Evolutionary conservation across 306 rosid species (phyloP).

Genomic region (Crotalaria pallida): DNA sequence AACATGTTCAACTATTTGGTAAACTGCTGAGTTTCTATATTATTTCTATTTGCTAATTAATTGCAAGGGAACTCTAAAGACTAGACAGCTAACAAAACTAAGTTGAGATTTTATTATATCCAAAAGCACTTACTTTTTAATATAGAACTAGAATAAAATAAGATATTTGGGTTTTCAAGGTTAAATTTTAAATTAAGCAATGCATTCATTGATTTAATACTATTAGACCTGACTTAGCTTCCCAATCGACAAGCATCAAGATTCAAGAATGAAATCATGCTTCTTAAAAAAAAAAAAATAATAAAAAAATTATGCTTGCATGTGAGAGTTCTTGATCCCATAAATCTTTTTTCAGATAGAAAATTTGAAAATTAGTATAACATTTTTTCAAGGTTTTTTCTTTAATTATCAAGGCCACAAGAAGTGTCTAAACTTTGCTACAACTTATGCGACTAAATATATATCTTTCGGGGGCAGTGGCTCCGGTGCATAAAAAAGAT

Average conservation of each 20-base stretch:
- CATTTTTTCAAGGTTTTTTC: background rate
- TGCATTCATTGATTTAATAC: background rate
- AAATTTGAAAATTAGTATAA: background rate
- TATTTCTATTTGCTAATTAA: background rate
- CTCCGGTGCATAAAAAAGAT: too few species aligned
- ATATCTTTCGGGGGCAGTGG: too few species aligned
- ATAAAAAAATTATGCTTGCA: conserved; percentile 9
- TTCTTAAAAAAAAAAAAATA: too few species aligned
- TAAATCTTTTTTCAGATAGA: background rate
- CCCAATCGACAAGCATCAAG: background rate
- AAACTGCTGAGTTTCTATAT: background rate
- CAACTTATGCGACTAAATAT: too few species aligned
- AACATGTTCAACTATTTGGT: background rate
- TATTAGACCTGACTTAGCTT: background rate
- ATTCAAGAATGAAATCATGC: background rate
- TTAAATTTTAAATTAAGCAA: background rate
- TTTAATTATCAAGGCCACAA: too few species aligned
- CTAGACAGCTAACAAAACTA: background rate
- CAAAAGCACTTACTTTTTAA: background rate
- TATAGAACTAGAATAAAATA: background rate
- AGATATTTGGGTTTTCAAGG: background rate
- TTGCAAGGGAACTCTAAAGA: background rate
- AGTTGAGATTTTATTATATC: background rate
- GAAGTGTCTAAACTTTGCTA: too few species aligned
- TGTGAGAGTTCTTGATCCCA: conserved; percentile 17